Conservation (phyloP, 2,329 filamentous ascomycete species). For the Talaromyces rugulosus region DNA sequence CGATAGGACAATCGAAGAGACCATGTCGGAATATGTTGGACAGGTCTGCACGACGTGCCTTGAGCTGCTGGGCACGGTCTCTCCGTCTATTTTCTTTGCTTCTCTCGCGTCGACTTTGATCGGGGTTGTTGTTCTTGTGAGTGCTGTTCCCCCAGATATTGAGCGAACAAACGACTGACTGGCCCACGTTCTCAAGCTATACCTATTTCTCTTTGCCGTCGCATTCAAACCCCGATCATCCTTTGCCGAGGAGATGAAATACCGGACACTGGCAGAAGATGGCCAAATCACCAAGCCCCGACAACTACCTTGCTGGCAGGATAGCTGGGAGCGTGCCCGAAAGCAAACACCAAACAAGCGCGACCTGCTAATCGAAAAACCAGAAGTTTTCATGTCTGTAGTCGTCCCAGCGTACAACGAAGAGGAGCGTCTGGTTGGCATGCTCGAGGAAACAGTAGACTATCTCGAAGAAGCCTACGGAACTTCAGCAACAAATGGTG, state of each 20-base stretch:
- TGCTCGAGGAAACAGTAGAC: conserved; percentile 84
- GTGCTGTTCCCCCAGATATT: background rate
- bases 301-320: conserved; percentile 80
- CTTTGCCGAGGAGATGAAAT: conserved; percentile 76
- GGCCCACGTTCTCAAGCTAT: conserved; percentile 29
- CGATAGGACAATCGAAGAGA: background rate
- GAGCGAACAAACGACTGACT: background rate
- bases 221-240: conserved; percentile 76
- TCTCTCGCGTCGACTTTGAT: conserved; percentile 1
- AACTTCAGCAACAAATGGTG: conserved; percentile 26
- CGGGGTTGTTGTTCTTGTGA: conserved; percentile 8
- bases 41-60: conserved; percentile 10
- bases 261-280: conserved; percentile 67
- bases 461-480: conserved; percentile 79
- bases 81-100: conserved; percentile 2
- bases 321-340: conserved; percentile 64
- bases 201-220: conserved; percentile 65
- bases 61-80: conserved; percentile 4
- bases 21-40: conserved; percentile 9
- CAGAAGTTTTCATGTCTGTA: conserved; percentile 81
- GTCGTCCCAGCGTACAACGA: conserved; percentile 97
- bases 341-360: conserved; percentile 30
- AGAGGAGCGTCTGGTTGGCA: conserved; percentile 72
- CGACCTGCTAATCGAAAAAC: conserved; percentile 52
- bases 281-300: conserved; percentile 53